Evolutionary conservation across 441 rosid genomes (phyloP), one percentile per base, ranked within the genome.

Genomic region (Adansonia madagascariensis): DNA sequence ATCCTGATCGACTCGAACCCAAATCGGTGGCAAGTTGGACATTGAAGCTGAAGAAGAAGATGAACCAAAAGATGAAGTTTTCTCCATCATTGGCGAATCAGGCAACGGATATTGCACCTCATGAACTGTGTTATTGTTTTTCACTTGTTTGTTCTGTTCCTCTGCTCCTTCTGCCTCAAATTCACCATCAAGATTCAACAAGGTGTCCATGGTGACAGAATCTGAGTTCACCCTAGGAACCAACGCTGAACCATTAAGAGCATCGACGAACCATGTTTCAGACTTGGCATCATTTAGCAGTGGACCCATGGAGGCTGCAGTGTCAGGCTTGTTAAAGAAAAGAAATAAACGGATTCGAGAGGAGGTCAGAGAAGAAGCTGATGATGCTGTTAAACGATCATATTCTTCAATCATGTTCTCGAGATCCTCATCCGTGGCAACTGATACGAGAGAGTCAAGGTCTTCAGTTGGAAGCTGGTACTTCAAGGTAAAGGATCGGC

Each of bases 391-490:
- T n/a, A 82, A 60, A 15, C 89, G 89, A 57, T 91, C 91, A 68
- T 88, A 84, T 68, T 91, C 94, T 68, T 89, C 91, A 64, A 89
- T 79, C 92, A 86, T 83, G 77, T 89, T 90, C 79, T 90, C 91
- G n/a, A 90, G 86, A 84, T 90, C 92, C 78, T 90, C 91, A 61
- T 85, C 88, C 10, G 89, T 86, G 57, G 89, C 78, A 82, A 90
- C 83, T 55, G 91, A 81, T 50, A 90, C 88, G 22, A 90, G 91
- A 1, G 94, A 89, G 80, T 89, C 92, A 3, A 90, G 91, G 72
- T 87, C 92, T 84, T 87, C 94, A 75, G 64, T 86, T 4, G 92
- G 94, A 73, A 90, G 91, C 84, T 89, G 94, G 79, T 88, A 91
- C 83, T 91, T 91, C 74, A 89, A 84, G 20, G 89, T 82, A 82